phyloP scores from a whole-genome alignment of 2,329 filamentous ascomycete species.

The Aureobasidium subglaciale region DNA sequence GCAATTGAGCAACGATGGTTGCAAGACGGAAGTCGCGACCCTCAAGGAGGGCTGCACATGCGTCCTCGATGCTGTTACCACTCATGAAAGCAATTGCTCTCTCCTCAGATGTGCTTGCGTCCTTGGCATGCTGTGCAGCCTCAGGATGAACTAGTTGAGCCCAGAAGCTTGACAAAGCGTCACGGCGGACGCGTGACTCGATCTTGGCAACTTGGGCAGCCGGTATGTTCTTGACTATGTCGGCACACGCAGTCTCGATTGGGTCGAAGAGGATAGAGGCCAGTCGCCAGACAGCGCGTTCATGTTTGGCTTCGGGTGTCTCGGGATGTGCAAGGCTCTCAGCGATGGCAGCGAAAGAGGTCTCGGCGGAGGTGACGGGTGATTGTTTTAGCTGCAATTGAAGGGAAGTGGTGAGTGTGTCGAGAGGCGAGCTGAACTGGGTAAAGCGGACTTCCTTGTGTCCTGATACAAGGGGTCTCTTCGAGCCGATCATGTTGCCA shows the following conservation, averaged over 20 bases:
- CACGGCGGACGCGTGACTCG: constrained; percentile 39
- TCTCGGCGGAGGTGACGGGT: constrained; percentile 15
- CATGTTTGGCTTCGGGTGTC: constrained; percentile 38
- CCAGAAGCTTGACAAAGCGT: constrained; percentile 63
- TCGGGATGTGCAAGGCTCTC: constrained; percentile 21
- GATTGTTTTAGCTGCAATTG: constrained; percentile 47
- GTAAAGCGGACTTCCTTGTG: constrained; percentile 59
- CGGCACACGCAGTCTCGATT: constrained; percentile 27
- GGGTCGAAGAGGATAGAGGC: constrained; percentile 81
- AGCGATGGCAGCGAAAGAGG: constrained; percentile 43
- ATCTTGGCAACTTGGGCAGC: constrained; percentile 36
- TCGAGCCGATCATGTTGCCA: constrained; percentile 48
- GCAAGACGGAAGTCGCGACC: constrained; percentile 77
- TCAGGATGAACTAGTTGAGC: constrained; percentile 36
- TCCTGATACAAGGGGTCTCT: constrained; percentile 55
- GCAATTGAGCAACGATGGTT: constrained; percentile 75
- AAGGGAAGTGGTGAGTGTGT: constrained; percentile 29
- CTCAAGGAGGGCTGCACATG: constrained; percentile 70
- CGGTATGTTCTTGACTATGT: constrained; percentile 34
- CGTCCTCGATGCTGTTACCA: constrained; percentile 70
- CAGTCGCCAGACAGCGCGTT: constrained; percentile 76
- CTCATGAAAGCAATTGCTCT: constrained; percentile 76
- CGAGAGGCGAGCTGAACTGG: constrained; percentile 47
- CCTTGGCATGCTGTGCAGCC: constrained; percentile 42
- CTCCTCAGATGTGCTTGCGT: constrained; percentile 64